These are phyloP conservation scores for Kalmusia sp. DNA, from an alignment of 2,329 filamentous ascomycete species.

Conservation along the genomic window DNA sequence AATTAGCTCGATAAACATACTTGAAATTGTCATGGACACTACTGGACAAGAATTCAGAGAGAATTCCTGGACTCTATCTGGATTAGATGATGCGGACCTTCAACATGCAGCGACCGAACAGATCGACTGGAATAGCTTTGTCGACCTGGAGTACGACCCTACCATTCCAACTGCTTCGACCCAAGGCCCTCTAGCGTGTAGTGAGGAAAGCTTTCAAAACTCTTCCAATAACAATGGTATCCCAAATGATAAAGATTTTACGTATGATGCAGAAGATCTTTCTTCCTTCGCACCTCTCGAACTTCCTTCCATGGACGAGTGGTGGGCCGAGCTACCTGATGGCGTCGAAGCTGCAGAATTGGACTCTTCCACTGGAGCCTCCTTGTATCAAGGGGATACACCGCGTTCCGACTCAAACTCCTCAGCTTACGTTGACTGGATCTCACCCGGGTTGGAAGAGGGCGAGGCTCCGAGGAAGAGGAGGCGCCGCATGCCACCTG, in stretches of 20 bases:
- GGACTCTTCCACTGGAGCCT: not conserved
- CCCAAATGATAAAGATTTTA: not conserved
- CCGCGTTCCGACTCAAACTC: not conserved
- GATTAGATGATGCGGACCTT: not conserved
- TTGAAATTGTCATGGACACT: too few species aligned
- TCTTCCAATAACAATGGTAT: not conserved
- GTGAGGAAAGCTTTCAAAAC: not conserved
- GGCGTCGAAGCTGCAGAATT: not conserved
- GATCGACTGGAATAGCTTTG: slow-evolving; percentile 4
- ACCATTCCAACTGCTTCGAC: not conserved
- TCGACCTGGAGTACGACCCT: slow-evolving; percentile 4
- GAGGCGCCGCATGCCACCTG: slow-evolving; percentile 18
- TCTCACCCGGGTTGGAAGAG: not conserved
- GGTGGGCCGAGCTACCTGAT: slow-evolving; percentile 5
- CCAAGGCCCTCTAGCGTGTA: too few species aligned
- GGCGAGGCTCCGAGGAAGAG: slow-evolving; percentile 11
- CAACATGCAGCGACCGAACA: not conserved
- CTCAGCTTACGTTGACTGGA: not conserved
- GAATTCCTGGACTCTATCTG: not conserved
- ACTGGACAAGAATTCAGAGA: not conserved
- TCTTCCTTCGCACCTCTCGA: not conserved
- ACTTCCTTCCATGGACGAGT: slow-evolving; percentile 3
- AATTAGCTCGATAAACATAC: too few species aligned
- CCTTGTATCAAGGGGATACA: not conserved
- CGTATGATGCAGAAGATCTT: not conserved